Conservation (phyloP, 2,329 filamentous ascomycete genomes). For the Keithomyces neogunnii region DNA sequence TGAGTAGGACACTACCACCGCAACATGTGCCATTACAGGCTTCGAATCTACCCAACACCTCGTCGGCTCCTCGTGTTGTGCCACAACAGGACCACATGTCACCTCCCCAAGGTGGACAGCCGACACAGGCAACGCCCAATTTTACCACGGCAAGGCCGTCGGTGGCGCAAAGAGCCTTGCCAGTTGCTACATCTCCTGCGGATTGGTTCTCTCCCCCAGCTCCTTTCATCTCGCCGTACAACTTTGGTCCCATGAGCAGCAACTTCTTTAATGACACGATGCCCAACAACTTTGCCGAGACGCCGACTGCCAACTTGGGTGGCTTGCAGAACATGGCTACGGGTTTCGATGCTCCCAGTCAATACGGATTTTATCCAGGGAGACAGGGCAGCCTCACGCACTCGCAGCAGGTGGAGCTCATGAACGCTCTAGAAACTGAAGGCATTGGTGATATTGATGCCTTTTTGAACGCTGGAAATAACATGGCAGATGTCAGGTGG, state of each 20-base stretch:
- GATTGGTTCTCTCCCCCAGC: constrained; percentile 48
- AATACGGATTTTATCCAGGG: constrained; percentile 31
- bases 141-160: constrained; percentile 25
- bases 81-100: constrained; percentile 22
- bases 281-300: constrained; percentile 20
- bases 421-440: constrained; percentile 68
- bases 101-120: constrained; percentile 16
- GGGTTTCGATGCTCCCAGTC: constrained; percentile 13
- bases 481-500: constrained; percentile 22
- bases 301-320: constrained; percentile 21
- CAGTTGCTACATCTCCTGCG: constrained; percentile 30
- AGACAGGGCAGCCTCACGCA: constrained; percentile 65
- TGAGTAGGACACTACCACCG: constrained; percentile 29
- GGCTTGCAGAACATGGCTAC: constrained; percentile 20
- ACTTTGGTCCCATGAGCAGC: constrained; percentile 33
- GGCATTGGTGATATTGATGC: constrained; percentile 54
- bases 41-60: constrained; percentile 19
- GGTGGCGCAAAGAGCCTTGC: constrained; percentile 35
- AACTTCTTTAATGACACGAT: constrained; percentile 33
- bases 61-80: constrained; percentile 15
- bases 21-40: constrained; percentile 23
- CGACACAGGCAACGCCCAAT: constrained; percentile 8
- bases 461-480: constrained; percentile 38
- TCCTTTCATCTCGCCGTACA: constrained; percentile 45
- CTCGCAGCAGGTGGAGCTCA: constrained; percentile 74